Evolutionary conservation across 805 yeast genomes (phyloP).

Genomic region (Saccharomyces paradoxus): DNA sequence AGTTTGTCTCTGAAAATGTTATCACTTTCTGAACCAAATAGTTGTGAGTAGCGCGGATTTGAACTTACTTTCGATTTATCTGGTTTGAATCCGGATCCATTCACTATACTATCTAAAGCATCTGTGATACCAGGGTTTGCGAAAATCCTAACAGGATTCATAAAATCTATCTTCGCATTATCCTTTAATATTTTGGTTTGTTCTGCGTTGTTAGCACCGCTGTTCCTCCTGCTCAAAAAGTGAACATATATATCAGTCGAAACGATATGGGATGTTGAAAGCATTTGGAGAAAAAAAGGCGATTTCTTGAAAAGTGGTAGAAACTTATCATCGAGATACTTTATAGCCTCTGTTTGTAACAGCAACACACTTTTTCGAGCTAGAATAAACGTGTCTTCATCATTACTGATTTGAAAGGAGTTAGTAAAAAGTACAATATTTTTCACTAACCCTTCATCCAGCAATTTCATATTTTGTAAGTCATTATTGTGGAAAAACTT

Average conservation of each 20-base stretch:
- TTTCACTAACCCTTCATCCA: constrained; percentile 16
- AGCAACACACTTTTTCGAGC: constrained; percentile 56
- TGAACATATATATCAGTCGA: constrained; percentile 21
- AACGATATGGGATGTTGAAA: constrained; percentile 37
- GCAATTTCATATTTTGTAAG: constrained; percentile 13
- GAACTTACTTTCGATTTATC: constrained; percentile 7
- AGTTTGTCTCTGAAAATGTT: constrained; percentile 9
- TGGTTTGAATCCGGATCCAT: constrained; percentile 9
- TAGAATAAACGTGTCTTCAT: constrained; percentile 16
- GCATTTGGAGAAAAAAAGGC: constrained; percentile 42
- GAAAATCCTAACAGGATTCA: constrained; percentile 10
- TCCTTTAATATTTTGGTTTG: background rate
- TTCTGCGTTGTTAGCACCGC: background rate
- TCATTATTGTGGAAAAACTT: constrained; percentile 11
- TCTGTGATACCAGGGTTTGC: constrained; percentile 29
- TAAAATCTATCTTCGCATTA: background rate
- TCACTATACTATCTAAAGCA: constrained; percentile 26
- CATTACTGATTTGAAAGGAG: constrained; percentile 4
- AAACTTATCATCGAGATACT: constrained; percentile 45
- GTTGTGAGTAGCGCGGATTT: background rate
- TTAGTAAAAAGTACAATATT: constrained; percentile 10
- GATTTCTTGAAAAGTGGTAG: constrained; percentile 57
- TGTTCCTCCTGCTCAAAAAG: constrained; percentile 6
- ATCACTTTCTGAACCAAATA: constrained; percentile 11
- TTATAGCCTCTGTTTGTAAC: constrained; percentile 47